Base-by-base conservation (phyloP, 768 basidiomycete genomes). In the Boletus tomentosulus region DNA sequence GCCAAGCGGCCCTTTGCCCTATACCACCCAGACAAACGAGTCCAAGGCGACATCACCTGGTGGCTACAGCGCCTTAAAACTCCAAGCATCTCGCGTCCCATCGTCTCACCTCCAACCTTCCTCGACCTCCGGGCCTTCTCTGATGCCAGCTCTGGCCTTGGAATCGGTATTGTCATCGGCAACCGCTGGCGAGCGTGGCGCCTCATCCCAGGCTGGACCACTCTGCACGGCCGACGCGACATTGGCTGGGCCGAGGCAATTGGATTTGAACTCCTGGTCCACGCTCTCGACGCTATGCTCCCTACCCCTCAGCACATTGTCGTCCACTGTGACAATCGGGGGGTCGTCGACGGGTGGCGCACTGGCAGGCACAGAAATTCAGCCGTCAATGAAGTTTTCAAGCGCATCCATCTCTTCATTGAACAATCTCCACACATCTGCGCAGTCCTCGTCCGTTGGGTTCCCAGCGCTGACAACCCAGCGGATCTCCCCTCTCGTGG, bases 1-100 rank as follows among this genome's bases (percentile, higher is more conserved):
- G n/a, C n/a, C n/a, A n/a, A n/a, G n/a, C n/a, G n/a, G n/a, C 75
- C 74, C 19, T 72, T 73, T 64, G 37, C 59, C 25, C 74, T 63
- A 6, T 65, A 57, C 11, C 2, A 28, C 1, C 37, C 57, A 1
- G n/a, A n/a, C 1, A 33, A 30, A 1, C 51, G 42, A 38, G 1
- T 1, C 0, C n/a, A 49, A 0, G 22, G 12, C 0, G 39, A 59
- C 8, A 19, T 57, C 0, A 0, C 1, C 0, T 62, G 53, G 56
- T 57, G 55, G 56, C 5, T 30, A 16, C 3, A 28, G 4, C 33
- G n/a, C 6, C 27, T 28, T 13, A 24, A 35, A 12, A 35, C 34
- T 5, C 12, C 2, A 35, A 12, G 3, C n/a, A 13, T 15, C 8
- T 10, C 4, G 13, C 15, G 24, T n/a, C n/a, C 0, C 35, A 16